These are phyloP conservation scores for Persicaria tinctoria DNA, from an alignment of 148 eudicot genomes.

Conservation along the genomic window DNA sequence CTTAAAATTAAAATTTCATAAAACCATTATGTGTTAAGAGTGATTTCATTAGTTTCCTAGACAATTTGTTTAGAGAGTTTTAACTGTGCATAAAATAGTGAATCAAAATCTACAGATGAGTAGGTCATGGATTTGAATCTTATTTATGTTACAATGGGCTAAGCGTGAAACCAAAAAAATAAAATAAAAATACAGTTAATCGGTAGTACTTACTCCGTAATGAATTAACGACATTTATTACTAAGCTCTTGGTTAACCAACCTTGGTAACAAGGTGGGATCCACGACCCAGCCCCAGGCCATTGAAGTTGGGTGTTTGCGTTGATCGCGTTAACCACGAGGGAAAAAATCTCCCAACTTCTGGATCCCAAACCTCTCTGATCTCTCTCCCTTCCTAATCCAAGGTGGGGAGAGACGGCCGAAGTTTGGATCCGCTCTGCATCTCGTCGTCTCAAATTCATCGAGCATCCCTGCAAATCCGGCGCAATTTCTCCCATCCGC, in stretches of 20 bases:
- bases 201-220: too few relatives aligned
- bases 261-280: too few relatives aligned
- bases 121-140: background rate
- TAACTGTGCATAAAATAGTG: too few relatives aligned
- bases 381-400: slow-evolving; percentile 17
- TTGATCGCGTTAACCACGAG: slow-evolving; percentile 3
- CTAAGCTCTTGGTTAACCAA: too few relatives aligned
- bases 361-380: slow-evolving; percentile 8
- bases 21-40: too few relatives aligned
- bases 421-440: background rate
- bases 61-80: too few relatives aligned
- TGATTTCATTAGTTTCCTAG: too few relatives aligned
- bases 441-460: background rate
- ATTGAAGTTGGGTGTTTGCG: slow-evolving; percentile 10
- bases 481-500: background rate
- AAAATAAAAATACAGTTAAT: too few relatives aligned
- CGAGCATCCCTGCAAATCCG: background rate
- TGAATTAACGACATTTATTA: too few relatives aligned
- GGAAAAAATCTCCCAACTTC: slow-evolving; percentile 10
- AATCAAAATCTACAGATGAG: too few relatives aligned
- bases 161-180: background rate
- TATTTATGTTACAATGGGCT: background rate
- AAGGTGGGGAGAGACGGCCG: background rate
- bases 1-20: too few relatives aligned
- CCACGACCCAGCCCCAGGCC: background rate